Evolutionary conservation across 1,139 yeast genomes (phyloP), one percentile per base, ranked within the genome.

Genomic region (Yamadazyma buinensis): DNA sequence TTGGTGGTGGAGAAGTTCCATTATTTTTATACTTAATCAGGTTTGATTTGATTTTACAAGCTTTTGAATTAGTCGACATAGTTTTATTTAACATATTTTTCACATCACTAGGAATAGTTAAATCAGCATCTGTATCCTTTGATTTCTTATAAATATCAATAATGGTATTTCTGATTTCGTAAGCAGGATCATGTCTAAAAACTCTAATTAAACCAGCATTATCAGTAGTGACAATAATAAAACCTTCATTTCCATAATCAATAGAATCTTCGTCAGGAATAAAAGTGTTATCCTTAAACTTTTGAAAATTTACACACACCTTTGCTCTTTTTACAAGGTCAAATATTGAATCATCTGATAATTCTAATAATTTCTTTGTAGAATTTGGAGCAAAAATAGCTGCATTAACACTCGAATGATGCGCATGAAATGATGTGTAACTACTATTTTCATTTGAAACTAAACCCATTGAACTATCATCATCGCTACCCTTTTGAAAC

Each of bases 351-450:
- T 88, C 97, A 49, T 84, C 84, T 1, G 95, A 82, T 28, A 80
- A 63, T 32, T 82, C 80, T 33, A 88, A 57, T 12, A 83, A 61
- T 38, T 75, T 77, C 39, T 75, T 70, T 0, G 96, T 81, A 3
- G 66, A 64, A n/a, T 74, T 62, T 0, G 97, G 97, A 0, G 95
- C 96, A 60, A 87, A 78, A 1, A 77, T 50, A 0, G 95, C 92
- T 15, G 76, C 79, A 30, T 92, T 87, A 17, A 87, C 85, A 28
- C 77, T 72, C 1, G 82, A 66, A 47, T 76, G 78, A 56, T 84
- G 88, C 0, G 95, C 87, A 57, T 84, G 94, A 54, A 87, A 84
- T 4, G 84, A 71, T 4, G 84, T 69, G 52, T 78, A 78, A 41
- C 77, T 64, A 32, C 61, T 61, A 47, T 75, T 75, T 40, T 74